Percentiles rank a stretch among this genome's conserved stretches.
Evolutionary conservation across 1,139 yeast species (phyloP).

Genomic region (Arxiozyma slooffiae): DNA sequence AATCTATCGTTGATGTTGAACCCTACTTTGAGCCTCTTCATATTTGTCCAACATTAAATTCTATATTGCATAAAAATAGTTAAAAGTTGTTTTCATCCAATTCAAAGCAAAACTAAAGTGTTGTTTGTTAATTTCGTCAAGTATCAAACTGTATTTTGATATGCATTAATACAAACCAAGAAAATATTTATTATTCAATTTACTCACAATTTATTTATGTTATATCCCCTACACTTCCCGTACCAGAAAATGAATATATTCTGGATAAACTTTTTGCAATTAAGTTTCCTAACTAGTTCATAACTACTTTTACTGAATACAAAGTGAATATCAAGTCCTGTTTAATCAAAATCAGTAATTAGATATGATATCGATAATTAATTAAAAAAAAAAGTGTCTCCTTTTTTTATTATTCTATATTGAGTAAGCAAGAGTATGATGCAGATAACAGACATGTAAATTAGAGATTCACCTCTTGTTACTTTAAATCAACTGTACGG

Average conservation of each 20-base stretch:
- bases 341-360: neutral
- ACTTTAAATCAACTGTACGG: neutral
- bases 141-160: slow-evolving; percentile 54
- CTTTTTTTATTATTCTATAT: no score
- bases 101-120: slow-evolving; percentile 23
- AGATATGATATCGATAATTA: neutral
- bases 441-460: neutral
- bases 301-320: slow-evolving; percentile 1
- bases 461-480: neutral
- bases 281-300: slow-evolving; percentile 2
- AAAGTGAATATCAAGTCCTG: neutral
- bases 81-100: slow-evolving; percentile 27
- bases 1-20: no score
- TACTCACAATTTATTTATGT: slow-evolving; percentile 95
- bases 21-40: slow-evolving; percentile 52
- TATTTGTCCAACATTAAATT: slow-evolving; percentile 54
- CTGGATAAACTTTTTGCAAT: slow-evolving; percentile 34
- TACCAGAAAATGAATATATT: slow-evolving; percentile 33
- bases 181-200: slow-evolving; percentile 71
- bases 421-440: neutral
- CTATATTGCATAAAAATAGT: slow-evolving; percentile 47
- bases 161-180: slow-evolving; percentile 48
- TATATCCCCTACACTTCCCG: slow-evolving; percentile 78
- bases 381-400: neutral
- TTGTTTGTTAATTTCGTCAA: slow-evolving; percentile 41